Evolutionary conservation across 371 early-diverging fungal species (phyloP), one percentile per base, ranked within the genome.

Genomic region (Syncephalastrum racemosum): DNA sequence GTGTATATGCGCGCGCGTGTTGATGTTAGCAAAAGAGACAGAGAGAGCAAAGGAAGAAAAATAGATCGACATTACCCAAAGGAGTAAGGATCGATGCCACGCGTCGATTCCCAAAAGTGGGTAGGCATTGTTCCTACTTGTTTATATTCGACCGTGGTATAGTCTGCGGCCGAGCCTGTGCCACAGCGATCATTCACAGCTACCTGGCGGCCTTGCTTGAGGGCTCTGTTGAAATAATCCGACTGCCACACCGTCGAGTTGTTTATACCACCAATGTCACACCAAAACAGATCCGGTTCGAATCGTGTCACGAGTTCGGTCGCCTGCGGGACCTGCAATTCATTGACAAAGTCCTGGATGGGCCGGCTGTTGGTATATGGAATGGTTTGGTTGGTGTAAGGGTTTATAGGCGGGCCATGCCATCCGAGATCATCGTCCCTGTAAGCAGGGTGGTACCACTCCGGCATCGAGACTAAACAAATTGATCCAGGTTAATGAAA

Each of bases 181-280:
- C 62, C 62, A 15, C 62, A 62, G 16, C 62, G 62, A 53, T 62
- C 57, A 43, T 62, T 62, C 10, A 62, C 53, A 15, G 64, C 54
- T 12, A 70, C 71, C 16, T 65, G 57, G 8, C 39, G 59, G 7
- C 57, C 50, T 13, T 66, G 19, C 19, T 36, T 7, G 23, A 20
- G 19, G 1, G 64, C 68, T 6, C 54, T 10, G 19, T 71, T 71
- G 20, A 69, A 64, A 36, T 56, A 73, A 5, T 55, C 44, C 4
- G 62, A 41, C n/a, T 69, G 69, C 70, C 66, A 73, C 18, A 46
- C 51, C 4, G 73, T 62, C 1, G 73, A 69, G 39, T 73, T 73
- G 40, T 73, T 69, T 45, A 68, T 63, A 5, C 70, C 73, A 27
- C 70, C 70, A 20, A 69, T 68, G 53, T 73, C 73, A 22, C 73